These are phyloP conservation scores for Aristolochia californica DNA, from an alignment of 164 flowering plant species.

Conservation along the genomic window DNA sequence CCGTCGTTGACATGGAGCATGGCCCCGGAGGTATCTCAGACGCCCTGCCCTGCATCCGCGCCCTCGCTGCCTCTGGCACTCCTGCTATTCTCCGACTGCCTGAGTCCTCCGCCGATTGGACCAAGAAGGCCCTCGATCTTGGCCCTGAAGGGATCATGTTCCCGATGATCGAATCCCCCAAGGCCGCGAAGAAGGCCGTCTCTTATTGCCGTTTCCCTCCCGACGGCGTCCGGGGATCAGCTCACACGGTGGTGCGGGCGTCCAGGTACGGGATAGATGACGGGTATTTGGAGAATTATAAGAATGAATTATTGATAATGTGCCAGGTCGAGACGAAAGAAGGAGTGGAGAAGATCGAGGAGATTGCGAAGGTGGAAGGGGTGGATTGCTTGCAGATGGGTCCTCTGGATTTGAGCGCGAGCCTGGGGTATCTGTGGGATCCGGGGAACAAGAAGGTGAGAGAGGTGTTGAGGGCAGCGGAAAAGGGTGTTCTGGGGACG, in stretches of 20 bases:
- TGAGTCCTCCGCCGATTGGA: conserved; percentile 57
- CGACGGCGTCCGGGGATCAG: conserved; percentile 74
- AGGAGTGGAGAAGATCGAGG: conserved; percentile 49
- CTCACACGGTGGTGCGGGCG: conserved; percentile 71
- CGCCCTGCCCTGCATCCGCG: conserved; percentile 61
- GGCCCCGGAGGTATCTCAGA: conserved; percentile 72
- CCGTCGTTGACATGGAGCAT: conserved; percentile 89
- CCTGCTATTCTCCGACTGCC: conserved; percentile 73
- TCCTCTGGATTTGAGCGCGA: conserved; percentile 82
- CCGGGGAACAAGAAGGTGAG: conserved; percentile 80
- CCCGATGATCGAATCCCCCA: conserved; percentile 67
- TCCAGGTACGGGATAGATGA: conserved; percentile 69
- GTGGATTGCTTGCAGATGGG: conserved; percentile 93
- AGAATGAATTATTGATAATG: conserved; percentile 72
- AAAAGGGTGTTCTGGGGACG: conserved; percentile 49
- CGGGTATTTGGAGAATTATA: conserved; percentile 55
- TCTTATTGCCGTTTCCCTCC: conserved; percentile 81
- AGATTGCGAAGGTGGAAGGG: conserved; percentile 80
- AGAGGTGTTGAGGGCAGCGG: conserved; percentile 50
- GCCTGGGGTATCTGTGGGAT: conserved; percentile 85
- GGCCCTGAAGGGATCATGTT: conserved; percentile 96
- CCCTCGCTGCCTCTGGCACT: conserved; percentile 57
- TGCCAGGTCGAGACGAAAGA: conserved; percentile 77
- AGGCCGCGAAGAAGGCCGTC: conserved; percentile 52
- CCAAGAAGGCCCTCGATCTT: conserved; percentile 81